Evolutionary conservation across 495 filamentous ascomycete genomes (phyloP), one percentile per base, ranked within the genome.

Genomic region (Hyaloscypha hepaticicola): DNA sequence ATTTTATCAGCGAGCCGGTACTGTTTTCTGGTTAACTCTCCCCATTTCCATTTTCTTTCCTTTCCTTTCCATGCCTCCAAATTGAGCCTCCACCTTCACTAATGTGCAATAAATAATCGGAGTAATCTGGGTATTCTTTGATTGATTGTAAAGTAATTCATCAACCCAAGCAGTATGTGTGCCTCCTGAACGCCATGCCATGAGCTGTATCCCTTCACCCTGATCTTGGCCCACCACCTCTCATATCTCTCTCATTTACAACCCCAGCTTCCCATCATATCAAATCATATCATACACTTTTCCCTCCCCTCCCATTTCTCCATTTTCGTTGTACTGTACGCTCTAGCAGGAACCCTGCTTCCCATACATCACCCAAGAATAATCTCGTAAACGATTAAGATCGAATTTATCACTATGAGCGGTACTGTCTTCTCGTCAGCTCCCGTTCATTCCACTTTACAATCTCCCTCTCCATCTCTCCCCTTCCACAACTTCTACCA

Each of bases 351-450:
- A 27, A 22, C 27, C 28, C 24, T 24, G 14, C n/a, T 31, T 31
- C 27, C 52, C 27, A 9, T 33, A 33, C 33, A 60, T 91, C 81
- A 97, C 21, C 94, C 95, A 41, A 98, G 83, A 28, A 96, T 84
- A 5, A 96, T 80, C 76, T 95, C 90, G 76, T 96, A 97, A 60
- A 92, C 74, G 74, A 96, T 96, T 66, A 98, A 87, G 55, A 96
- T 72, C 1, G 90, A 91, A 73, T 99, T 99, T 70, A 96, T 89
- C 50, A 87, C 84, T 72, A 99, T 98, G 58, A 99, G 79, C 9
- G 94, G 96, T 88, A 97, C 94, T 97, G 70, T n/a, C 67, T 38
- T 38, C 53, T 19, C 6, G 28, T 53, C 45, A 66, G 29, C 29
- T 55, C 28, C 49, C 29, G 12, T 19, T 28, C 69, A 56, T 64